These are phyloP conservation scores for Phoma sp. DNA, from an alignment of 2,329 filamentous ascomycete species.

Conservation along the genomic window DNA sequence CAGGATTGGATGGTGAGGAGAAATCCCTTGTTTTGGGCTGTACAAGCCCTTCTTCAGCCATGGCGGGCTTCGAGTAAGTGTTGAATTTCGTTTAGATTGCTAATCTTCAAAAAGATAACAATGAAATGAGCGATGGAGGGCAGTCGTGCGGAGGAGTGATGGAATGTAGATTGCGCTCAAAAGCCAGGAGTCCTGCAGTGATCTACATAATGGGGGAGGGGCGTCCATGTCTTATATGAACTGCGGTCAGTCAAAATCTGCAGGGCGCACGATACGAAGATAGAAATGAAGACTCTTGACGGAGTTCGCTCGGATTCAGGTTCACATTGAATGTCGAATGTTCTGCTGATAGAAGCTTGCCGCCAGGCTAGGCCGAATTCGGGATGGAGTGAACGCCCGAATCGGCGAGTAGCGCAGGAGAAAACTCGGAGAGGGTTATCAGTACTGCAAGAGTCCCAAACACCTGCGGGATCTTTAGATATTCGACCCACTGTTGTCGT, in stretches of 20 bases:
- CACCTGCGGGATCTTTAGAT: conserved; percentile 6
- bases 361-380: background rate
- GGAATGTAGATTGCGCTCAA: conserved; percentile 1
- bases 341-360: conserved; percentile 3
- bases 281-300: conserved; percentile 3
- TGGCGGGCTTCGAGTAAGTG: conserved; percentile 5
- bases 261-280: conserved; percentile 4
- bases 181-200: background rate
- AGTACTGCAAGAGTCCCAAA: background rate
- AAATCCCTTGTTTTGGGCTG: conserved; percentile 23
- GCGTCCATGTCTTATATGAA: conserved; percentile 10
- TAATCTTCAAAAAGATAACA: no score
- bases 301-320: conserved; percentile 21
- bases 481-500: conserved; percentile 11
- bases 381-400: background rate
- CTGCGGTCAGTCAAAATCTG: conserved; percentile 7
- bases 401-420: conserved; percentile 3
- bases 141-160: conserved; percentile 1
- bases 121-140: background rate
- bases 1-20: conserved; percentile 7
- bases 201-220: conserved; percentile 6
- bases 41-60: conserved; percentile 25
- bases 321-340: conserved; percentile 7
- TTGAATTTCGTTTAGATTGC: background rate
- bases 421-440: conserved; percentile 13